These are phyloP conservation scores for Cylindrotheca closterium DNA, from an alignment of 108 stramenopile genomes.

Conservation along the genomic window DNA sequence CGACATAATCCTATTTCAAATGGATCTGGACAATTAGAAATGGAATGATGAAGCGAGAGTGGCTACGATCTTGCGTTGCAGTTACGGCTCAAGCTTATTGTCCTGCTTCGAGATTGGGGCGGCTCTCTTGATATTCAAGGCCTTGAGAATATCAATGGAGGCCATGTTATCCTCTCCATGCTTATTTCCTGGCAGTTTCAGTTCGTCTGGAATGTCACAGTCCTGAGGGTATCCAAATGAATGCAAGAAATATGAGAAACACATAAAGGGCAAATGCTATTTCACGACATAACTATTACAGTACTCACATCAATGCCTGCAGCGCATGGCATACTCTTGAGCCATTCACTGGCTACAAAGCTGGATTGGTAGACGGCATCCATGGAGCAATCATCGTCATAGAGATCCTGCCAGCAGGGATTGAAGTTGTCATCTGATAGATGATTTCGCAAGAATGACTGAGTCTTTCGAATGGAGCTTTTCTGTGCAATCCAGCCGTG, in stretches of 20 bases:
- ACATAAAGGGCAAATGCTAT: not conserved
- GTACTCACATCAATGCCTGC: constrained; percentile 43
- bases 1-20: too few relatives aligned
- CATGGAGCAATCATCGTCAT: constrained; percentile 66
- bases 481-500: constrained; percentile 3
- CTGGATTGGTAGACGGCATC: constrained; percentile 39
- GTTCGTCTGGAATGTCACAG: constrained; percentile 52
- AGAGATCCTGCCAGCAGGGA: constrained; percentile 67
- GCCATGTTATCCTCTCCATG: constrained; percentile 25
- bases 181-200: constrained; percentile 40
- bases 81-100: too few relatives aligned
- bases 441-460: not conserved
- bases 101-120: too few relatives aligned
- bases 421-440: constrained; percentile 9
- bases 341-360: constrained; percentile 61
- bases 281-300: not conserved
- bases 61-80: too few relatives aligned
- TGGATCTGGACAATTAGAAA: too few relatives aligned
- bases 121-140: constrained; percentile 36
- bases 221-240: too few relatives aligned
- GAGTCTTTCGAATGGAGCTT: not conserved
- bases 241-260: constrained; percentile 1
- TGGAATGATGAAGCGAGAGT: too few relatives aligned
- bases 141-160: constrained; percentile 50
- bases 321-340: constrained; percentile 63